Evolutionary conservation across 768 basidiomycete genomes (phyloP), one percentile per base, ranked within the genome.

Genomic region (Trametes cinnabarina): DNA sequence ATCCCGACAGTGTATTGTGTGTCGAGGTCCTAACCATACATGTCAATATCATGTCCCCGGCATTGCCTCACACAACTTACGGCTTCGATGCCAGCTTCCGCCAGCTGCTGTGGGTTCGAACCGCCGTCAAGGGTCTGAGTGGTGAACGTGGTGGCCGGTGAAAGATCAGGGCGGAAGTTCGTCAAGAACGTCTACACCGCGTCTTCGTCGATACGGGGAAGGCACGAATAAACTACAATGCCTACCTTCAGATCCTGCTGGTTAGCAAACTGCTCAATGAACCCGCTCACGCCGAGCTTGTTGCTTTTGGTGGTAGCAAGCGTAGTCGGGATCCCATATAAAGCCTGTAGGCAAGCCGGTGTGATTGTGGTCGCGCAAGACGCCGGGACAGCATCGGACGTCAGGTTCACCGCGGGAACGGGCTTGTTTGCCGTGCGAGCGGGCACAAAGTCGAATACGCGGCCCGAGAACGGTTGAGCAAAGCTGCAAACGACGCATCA

Each of bases 131-230:
- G 55, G 23, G 68, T 66, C 48, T 68, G 60, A 0, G 66, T 30
- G 4, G 59, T 49, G 57, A 73, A 73, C 1, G 60, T 61, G 11
- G 66, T 68, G 4, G 52, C 46, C 7, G 67, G 40, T 1, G 46
- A 8, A 12, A 71, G 54, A 44, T 71, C 69, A 0, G 71, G 66
- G 19, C 68, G 68, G 23, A 66, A 48, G 1, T 17, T 26, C 20
- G 39, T 55, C 20, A 73, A 48, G 65, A 73, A 73, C 3, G 55
- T 55, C 71, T 71, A 42, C 5, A 15, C 8, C 19, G 2, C 28
- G 9, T 69, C 81, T 63, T 81, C 69, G 14, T 73, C 63, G 82
- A 74, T 34, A 80, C 4, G 3, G n/a, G 10, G 19, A 3, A 44
- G 11, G 1, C 23, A 51, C n/a, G 15, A n/a, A 15, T 11, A 14